phyloP scores from a whole-genome alignment of 805 yeast species.

The Wickerhamiella spandovensis region DNA sequence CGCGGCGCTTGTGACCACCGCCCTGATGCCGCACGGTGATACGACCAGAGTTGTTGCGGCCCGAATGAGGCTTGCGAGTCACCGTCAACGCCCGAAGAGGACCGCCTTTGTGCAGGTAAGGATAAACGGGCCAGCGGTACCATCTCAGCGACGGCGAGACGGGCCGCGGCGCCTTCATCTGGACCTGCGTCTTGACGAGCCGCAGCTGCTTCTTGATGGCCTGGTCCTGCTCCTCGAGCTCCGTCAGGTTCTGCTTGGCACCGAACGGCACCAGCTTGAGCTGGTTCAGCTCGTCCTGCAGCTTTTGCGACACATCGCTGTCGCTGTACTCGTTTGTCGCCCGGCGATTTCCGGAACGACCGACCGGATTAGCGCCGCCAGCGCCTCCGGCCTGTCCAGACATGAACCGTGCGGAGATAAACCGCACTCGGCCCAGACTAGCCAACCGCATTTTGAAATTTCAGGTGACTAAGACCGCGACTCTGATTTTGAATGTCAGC shows the following conservation, averaged over 20 bases:
- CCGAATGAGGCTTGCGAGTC: slow-evolving; percentile 60
- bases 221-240: slow-evolving; percentile 67
- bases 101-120: slow-evolving; percentile 73
- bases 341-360: background rate
- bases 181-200: slow-evolving; percentile 54
- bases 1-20: slow-evolving; percentile 88
- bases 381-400: background rate
- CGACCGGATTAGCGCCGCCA: no score
- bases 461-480: background rate
- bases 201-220: slow-evolving; percentile 59
- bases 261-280: slow-evolving; percentile 29
- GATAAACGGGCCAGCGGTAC: slow-evolving; percentile 77
- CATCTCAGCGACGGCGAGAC: slow-evolving; percentile 80
- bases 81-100: slow-evolving; percentile 68
- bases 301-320: slow-evolving; percentile 2
- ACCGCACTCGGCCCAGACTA: background rate
- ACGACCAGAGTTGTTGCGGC: slow-evolving; percentile 79
- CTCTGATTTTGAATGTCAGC: no score
- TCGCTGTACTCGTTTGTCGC: background rate
- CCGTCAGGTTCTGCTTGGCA: slow-evolving; percentile 36
- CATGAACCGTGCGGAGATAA: background rate
- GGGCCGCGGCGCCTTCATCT: slow-evolving; percentile 64
- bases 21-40: slow-evolving; percentile 92
- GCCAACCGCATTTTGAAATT: background rate
- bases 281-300: slow-evolving; percentile 16